Conservation (phyloP, 2,329 filamentous ascomycete species). For the Apiospora koreana region DNA sequence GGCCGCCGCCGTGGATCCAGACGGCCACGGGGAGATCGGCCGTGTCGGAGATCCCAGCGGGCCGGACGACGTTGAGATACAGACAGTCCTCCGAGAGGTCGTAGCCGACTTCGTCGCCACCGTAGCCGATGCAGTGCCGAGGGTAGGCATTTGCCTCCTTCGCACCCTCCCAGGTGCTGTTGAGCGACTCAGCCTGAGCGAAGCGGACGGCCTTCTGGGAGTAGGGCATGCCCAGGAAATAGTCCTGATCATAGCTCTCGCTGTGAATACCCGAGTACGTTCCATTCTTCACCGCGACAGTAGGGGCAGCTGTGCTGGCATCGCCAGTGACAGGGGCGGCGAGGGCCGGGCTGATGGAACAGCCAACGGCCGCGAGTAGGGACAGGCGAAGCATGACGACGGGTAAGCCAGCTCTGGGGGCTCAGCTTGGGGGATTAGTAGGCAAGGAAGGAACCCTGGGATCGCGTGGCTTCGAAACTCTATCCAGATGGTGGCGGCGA, state of each 20-base stretch:
- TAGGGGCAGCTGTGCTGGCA: conserved; percentile 9
- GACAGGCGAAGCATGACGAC: conserved; percentile 14
- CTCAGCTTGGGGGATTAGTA: neutral
- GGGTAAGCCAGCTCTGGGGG: neutral
- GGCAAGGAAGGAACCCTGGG: neutral
- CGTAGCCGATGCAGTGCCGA: conserved; percentile 45
- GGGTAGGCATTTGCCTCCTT: conserved; percentile 42
- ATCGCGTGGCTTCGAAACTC: neutral
- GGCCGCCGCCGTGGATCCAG: conserved; percentile 55
- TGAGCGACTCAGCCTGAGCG: conserved; percentile 44
- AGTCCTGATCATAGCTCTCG: conserved; percentile 42
- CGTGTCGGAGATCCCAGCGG: conserved; percentile 20
- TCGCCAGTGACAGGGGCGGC: conserved; percentile 14
- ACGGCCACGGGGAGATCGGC: conserved; percentile 50
- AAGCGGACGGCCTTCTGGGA: conserved; percentile 38
- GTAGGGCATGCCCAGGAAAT: conserved; percentile 51
- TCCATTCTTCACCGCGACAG: conserved; percentile 41
- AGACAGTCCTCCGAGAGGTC: conserved; percentile 30
- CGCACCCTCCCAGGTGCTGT: conserved; percentile 38
- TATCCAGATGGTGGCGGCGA: neutral
- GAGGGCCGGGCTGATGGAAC: conserved; percentile 11
- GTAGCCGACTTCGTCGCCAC: conserved; percentile 27
- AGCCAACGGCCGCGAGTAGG: conserved; percentile 15
- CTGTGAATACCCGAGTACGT: conserved; percentile 42
- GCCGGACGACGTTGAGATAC: conserved; percentile 32